A percentile compares a stretch with the other conserved stretches of the same genome.
Evolutionary conservation across 345 rosid species (phyloP).

Genomic region (Microthlaspi erraticum): DNA sequence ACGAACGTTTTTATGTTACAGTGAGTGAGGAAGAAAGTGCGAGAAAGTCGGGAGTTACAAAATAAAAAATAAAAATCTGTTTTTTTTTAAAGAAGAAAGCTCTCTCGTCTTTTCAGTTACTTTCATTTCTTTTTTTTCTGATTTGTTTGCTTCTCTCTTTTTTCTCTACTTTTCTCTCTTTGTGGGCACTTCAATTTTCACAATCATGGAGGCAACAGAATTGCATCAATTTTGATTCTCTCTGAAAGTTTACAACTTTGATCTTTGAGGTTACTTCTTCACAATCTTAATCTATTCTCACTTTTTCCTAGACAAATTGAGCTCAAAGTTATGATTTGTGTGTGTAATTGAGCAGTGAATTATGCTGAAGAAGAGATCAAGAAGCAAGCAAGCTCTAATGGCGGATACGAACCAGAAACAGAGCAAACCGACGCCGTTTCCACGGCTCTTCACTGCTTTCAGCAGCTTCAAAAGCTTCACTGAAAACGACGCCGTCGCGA

Average conservation of each 20-base stretch:
- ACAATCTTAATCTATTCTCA: not conserved
- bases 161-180: constrained; percentile 14
- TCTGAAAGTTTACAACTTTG: constrained; percentile 7
- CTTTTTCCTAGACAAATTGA: not conserved
- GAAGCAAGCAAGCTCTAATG: constrained; percentile 56
- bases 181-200: constrained; percentile 2
- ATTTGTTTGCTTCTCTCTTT: not conserved
- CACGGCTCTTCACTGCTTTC: constrained; percentile 68
- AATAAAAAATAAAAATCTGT: not conserved
- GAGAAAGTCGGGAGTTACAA: constrained; percentile 42
- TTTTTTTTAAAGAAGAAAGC: not conserved
- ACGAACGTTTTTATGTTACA: constrained; percentile 34
- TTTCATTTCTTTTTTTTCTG: constrained; percentile 25
- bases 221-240: constrained; percentile 25
- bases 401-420: constrained; percentile 57
- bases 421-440: constrained; percentile 61
- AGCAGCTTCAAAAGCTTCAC: constrained; percentile 57
- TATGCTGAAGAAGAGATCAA: constrained; percentile 53
- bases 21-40: constrained; percentile 40
- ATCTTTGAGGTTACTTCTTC: constrained; percentile 25
- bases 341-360: constrained; percentile 26
- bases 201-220: constrained; percentile 43
- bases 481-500: constrained; percentile 55
- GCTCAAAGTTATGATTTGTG: not conserved
- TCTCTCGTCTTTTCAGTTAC: constrained; percentile 40